Percentiles rank a stretch among this genome's conserved stretches.
These are phyloP conservation scores for Plenodomus biglobosus DNA, from an alignment of 2,329 filamentous ascomycete genomes.

Conservation along the genomic window DNA sequence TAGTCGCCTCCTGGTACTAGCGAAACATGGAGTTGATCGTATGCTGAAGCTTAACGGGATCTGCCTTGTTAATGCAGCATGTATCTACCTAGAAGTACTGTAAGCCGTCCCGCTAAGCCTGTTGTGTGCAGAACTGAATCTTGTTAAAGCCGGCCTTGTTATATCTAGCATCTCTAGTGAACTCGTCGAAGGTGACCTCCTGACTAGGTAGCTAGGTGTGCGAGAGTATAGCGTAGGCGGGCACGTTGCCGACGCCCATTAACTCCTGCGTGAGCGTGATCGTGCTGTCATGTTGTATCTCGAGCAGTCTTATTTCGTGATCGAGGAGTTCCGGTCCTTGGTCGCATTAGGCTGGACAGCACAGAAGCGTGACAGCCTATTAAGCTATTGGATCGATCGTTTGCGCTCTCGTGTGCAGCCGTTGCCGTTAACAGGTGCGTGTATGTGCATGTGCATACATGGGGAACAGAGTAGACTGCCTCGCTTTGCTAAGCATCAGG, in stretches of 20 bases:
- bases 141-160: too few relatives aligned
- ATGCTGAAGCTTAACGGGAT: too few relatives aligned
- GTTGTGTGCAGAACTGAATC: too few relatives aligned
- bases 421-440: not conserved
- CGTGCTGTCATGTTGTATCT: conserved; percentile 3
- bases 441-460: not conserved
- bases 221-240: too few relatives aligned
- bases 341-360: conserved; percentile 1
- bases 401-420: conserved; percentile 1
- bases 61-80: too few relatives aligned
- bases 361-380: not conserved
- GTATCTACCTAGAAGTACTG: too few relatives aligned
- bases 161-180: too few relatives aligned
- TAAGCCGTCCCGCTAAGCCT: too few relatives aligned
- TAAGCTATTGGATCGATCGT: not conserved
- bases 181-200: too few relatives aligned
- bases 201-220: too few relatives aligned
- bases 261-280: not conserved
- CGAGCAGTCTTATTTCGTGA: conserved; percentile 1
- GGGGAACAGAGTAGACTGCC: not conserved
- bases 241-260: too few relatives aligned
- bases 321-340: not conserved
- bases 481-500: conserved; percentile 2
- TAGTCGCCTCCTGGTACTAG: not conserved
- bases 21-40: too few relatives aligned